Percentiles rank a stretch among this genome's conserved stretches.
Conservation (phyloP, 805 yeast genomes). For the Kazachstania africana region DNA sequence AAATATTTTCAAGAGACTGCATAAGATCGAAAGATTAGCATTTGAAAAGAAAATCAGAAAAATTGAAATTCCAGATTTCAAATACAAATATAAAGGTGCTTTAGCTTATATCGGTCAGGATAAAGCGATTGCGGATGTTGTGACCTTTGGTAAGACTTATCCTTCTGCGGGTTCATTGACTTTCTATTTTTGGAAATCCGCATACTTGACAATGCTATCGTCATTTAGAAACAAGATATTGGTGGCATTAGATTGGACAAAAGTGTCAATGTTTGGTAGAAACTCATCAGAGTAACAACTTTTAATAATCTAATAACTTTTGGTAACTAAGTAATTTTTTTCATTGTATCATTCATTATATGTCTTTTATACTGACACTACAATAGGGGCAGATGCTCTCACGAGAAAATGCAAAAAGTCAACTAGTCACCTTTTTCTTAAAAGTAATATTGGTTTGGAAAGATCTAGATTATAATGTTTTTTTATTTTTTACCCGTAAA, state of each 20-base stretch:
- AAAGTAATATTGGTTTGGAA: no score
- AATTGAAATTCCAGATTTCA: constrained; percentile 39
- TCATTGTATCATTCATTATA: no score
- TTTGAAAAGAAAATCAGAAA: constrained; percentile 27
- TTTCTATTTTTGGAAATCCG: constrained; percentile 89
- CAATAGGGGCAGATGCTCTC: no score
- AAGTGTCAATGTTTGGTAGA: constrained; percentile 82
- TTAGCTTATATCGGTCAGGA: constrained; percentile 91
- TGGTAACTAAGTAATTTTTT: no score
- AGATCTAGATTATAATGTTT: no score
- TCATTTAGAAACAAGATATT: constrained; percentile 79
- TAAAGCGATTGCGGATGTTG: constrained; percentile 85
- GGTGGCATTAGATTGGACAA: constrained; percentile 81
- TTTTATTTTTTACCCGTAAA: background rate
- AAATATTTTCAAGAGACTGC: constrained; percentile 49
- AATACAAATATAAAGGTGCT: constrained; percentile 83
- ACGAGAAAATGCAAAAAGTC: constrained; percentile 1
- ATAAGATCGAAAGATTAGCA: constrained; percentile 48
- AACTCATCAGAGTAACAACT: constrained; percentile 35
- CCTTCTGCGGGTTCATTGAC: constrained; percentile 63
- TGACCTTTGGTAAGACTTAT: constrained; percentile 63
- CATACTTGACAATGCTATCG: constrained; percentile 86
- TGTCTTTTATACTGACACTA: no score
- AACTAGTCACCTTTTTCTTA: no score
- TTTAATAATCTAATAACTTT: no score